Conservation (phyloP, 1,139 yeast species). For the Candida sp. region DNA sequence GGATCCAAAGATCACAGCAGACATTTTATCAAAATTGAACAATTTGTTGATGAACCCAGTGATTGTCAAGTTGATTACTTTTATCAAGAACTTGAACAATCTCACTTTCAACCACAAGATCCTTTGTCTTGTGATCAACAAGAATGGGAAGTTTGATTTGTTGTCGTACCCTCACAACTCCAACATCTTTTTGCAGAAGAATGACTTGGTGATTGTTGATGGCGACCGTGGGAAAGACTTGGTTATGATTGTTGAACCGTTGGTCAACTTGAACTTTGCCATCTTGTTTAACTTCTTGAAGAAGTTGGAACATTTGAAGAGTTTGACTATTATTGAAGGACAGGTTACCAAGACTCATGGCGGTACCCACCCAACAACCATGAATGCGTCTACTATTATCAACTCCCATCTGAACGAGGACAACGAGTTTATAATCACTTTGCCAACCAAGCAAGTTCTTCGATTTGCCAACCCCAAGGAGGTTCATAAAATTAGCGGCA, state of each 20-base stretch:
- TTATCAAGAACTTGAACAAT: conserved; percentile 47
- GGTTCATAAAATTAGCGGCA: conserved; percentile 45
- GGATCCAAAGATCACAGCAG: conserved; percentile 29
- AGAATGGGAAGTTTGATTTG: conserved; percentile 61
- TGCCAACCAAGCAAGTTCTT: conserved; percentile 54
- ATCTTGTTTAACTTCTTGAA: conserved; percentile 79
- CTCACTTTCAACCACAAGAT: conserved; percentile 46
- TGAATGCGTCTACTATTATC: conserved; percentile 43
- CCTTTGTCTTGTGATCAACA: conserved; percentile 54
- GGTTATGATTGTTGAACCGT: conserved; percentile 53
- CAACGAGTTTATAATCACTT: conserved; percentile 49
- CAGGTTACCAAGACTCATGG: conserved; percentile 27
- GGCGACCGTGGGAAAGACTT: conserved; percentile 56
- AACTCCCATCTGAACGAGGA: conserved; percentile 46
- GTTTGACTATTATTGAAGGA: conserved; percentile 55
- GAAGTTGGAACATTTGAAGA: conserved; percentile 78
- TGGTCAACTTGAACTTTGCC: conserved; percentile 55
- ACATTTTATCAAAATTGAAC: conserved; percentile 42
- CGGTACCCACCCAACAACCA: conserved; percentile 41
- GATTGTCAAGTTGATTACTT: conserved; percentile 38
- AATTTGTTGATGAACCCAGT: conserved; percentile 31
- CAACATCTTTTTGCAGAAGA: conserved; percentile 52
- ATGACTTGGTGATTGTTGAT: conserved; percentile 53
- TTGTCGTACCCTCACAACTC: conserved; percentile 48
- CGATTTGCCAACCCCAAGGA: conserved; percentile 55